Evolutionary conservation across 176 grass and related monocot species (phyloP).

Genomic region (Oryza glaberrima): DNA sequence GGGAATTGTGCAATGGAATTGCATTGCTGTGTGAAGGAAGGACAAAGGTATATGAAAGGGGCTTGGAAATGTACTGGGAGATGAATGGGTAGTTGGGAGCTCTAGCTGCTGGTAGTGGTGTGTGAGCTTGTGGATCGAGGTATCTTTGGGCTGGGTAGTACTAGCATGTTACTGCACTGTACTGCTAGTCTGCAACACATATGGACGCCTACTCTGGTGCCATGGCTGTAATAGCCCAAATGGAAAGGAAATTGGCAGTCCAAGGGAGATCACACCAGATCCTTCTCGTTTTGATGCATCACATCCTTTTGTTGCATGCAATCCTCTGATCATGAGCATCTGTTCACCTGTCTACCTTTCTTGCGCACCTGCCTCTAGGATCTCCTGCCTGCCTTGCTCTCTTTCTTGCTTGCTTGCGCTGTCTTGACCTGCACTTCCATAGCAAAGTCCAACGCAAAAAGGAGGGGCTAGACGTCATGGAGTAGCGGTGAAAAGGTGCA

Average conservation of each 20-base stretch:
- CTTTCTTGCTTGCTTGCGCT: constrained; percentile 53
- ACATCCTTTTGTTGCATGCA: constrained; percentile 48
- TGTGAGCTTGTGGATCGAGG: constrained; percentile 32
- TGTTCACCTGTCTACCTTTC: constrained; percentile 46
- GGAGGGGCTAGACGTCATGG: constrained; percentile 36
- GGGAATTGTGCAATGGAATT: neutral
- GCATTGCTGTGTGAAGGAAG: neutral
- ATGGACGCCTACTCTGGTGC: constrained; percentile 2
- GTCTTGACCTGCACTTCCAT: constrained; percentile 49
- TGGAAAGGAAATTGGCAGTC: constrained; percentile 41
- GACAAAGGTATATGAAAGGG: neutral
- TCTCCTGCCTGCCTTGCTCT: constrained; percentile 44
- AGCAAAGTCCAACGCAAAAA: constrained; percentile 50
- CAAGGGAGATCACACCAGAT: constrained; percentile 33
- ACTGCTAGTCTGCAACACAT: neutral
- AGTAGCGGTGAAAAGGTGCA: constrained; percentile 46
- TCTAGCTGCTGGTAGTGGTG: neutral
- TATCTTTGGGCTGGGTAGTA: constrained; percentile 20
- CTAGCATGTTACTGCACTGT: constrained; percentile 18
- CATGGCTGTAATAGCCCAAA: constrained; percentile 50
- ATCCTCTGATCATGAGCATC: constrained; percentile 32
- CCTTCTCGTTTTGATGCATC: constrained; percentile 44
- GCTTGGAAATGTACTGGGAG: neutral
- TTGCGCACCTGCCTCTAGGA: constrained; percentile 39
- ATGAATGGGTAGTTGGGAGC: neutral